Conservation (phyloP, 345 rosid genomes). For the Acer negundo region DNA sequence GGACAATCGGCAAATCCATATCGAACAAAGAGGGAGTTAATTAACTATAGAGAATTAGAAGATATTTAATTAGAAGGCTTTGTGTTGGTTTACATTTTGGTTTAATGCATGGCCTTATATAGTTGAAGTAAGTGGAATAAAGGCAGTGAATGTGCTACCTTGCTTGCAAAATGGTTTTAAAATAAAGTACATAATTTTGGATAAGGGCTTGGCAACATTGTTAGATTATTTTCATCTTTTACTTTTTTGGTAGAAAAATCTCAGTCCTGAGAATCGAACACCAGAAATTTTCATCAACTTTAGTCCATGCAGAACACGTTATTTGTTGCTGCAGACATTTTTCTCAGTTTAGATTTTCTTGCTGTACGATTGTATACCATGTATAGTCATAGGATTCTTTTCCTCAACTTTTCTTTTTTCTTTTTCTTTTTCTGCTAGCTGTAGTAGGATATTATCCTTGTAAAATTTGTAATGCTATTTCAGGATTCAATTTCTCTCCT, state of each 20-base stretch:
- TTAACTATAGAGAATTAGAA: too few relatives aligned
- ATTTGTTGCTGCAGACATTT: not conserved
- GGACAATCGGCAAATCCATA: slow-evolving; percentile 10
- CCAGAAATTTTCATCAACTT: not conserved
- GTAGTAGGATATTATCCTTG: not conserved
- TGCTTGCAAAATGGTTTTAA: slow-evolving; percentile 46
- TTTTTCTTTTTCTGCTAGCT: not conserved
- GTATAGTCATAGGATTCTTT: not conserved
- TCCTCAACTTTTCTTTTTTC: not conserved
- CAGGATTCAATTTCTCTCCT: not conserved
- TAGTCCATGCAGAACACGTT: not conserved
- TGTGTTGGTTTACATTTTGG: not conserved
- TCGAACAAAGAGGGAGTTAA: not conserved
- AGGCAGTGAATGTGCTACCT: slow-evolving; percentile 34
- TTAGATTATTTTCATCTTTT: not conserved
- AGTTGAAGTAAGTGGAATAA: slow-evolving; percentile 23
- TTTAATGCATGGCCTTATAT: slow-evolving; percentile 18
- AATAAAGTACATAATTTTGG: slow-evolving; percentile 21
- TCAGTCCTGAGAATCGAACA: not conserved
- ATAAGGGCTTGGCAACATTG: slow-evolving; percentile 8
- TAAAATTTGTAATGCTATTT: not conserved
- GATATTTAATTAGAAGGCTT: too few relatives aligned
- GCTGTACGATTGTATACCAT: not conserved
- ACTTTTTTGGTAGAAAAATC: not conserved
- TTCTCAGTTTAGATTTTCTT: too few relatives aligned